Base-by-base conservation (phyloP, 345 rosid genomes). In the Gossypium rotundifolium region DNA sequence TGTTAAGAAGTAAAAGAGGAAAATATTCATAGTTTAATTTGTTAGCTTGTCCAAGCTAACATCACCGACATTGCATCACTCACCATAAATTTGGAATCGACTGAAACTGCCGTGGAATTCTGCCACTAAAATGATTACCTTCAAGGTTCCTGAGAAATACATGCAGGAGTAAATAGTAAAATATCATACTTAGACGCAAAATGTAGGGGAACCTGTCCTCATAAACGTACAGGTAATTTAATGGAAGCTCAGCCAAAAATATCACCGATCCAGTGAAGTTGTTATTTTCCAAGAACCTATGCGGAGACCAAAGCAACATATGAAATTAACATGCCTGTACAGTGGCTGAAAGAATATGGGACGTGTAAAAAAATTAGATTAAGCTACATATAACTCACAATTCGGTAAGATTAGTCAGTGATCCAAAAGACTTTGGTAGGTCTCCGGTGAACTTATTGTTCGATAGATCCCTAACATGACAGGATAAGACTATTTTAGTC, bases 241-340 rank as follows among this genome's bases (percentile, higher is more conserved):
- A 86, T 72, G 91, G 91, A 78, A 94, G 96, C 74, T 85, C 78
- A 62, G 95, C 75, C 65, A 94, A 91, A 83, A 87, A 89, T 69
- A 83, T 70, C 83, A 94, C 90, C 23, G 99, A 93, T 87, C 98
- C 98, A 12, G 98, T 88, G 71, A 94, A 90, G 54, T 76, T 81
- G 85, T 95, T 95, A 75, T 82, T 88, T 89, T 86, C 96, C 82
- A 95, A 83, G 85, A 83, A 89, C 86, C 98, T 95, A 88, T 67
- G 73, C 57, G 71, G 23, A n/a, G 13, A 62, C 33, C 54, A 53
- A 74, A 61, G 40, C 1, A 48, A 38, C 7, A 65, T 14, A 44
- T 13, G 54, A 20, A 75, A 38, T 64, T 53, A 57, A 53, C 71
- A 18, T 58, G 72, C 22, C 66, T 66, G 12, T 52, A 53, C 7